phyloP scores from a whole-genome alignment of 495 filamentous ascomycete genomes.

The Lepidopterella palustris region DNA sequence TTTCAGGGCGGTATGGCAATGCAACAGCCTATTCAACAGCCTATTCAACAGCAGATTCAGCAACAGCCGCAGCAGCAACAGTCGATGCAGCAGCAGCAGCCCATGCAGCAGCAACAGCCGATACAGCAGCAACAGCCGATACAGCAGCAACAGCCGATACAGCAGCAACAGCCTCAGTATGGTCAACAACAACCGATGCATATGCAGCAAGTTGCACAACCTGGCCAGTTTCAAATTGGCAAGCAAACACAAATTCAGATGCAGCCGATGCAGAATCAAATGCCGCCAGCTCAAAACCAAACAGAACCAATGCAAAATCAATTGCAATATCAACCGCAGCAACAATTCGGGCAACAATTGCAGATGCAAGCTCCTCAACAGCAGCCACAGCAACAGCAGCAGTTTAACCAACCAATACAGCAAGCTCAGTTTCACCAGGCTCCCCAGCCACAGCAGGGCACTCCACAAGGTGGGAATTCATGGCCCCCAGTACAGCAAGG shows the following conservation, averaged over 20 bases:
- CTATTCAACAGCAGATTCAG: slow-evolving; percentile 1
- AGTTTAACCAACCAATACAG: not conserved
- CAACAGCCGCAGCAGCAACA: slow-evolving; percentile 9
- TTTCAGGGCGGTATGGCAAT: slow-evolving; percentile 8
- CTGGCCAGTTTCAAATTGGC: not conserved
- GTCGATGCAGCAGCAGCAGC: not conserved
- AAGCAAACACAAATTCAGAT: slow-evolving; percentile 1
- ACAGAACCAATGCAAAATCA: not conserved
- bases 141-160: not conserved
- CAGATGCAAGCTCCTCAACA: slow-evolving; percentile 2
- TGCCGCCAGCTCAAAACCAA: not conserved
- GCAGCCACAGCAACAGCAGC: slow-evolving; percentile 6
- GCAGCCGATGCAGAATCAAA: slow-evolving; percentile 6
- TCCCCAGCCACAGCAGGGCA: slow-evolving; percentile 8
- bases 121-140: not conserved
- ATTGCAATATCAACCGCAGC: slow-evolving; percentile 2
- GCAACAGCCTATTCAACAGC: slow-evolving; percentile 11
- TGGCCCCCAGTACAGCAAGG: slow-evolving; percentile 9
- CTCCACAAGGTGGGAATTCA: slow-evolving; percentile 8
- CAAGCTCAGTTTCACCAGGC: not conserved
- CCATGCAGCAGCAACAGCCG: slow-evolving; percentile 8
- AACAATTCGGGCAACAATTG: slow-evolving; percentile 9
- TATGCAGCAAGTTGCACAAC: not conserved
- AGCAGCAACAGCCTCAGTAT: slow-evolving; percentile 12
- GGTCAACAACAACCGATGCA: not conserved